Conservation (phyloP, 2,329 filamentous ascomycete species). For the Colletotrichum costaricense region DNA sequence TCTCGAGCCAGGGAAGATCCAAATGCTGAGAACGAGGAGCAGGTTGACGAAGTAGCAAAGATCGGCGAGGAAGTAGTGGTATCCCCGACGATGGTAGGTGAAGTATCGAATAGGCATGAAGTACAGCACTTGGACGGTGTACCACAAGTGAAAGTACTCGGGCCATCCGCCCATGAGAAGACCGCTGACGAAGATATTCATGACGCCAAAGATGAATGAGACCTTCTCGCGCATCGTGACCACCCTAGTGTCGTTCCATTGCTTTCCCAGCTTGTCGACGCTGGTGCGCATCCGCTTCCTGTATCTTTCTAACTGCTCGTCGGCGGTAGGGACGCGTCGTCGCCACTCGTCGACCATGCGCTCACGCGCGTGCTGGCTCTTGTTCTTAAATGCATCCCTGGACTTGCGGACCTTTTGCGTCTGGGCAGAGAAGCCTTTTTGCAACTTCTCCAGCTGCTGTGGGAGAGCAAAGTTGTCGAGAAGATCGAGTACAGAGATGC, state of each 20-base stretch:
- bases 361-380: constrained; percentile 82
- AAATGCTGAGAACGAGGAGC: constrained; percentile 82
- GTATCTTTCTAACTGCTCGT: constrained; percentile 94
- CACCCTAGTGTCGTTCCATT: constrained; percentile 90
- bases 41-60: constrained; percentile 99
- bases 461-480: constrained; percentile 93
- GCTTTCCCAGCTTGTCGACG: constrained; percentile 86
- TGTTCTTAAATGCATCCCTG: constrained; percentile 81
- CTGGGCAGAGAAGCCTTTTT: constrained; percentile 83
- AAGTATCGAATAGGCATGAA: constrained; percentile 98
- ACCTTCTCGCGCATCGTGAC: constrained; percentile 94
- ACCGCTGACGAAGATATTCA: constrained; percentile 97
- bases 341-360: constrained; percentile 95
- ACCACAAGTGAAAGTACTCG: constrained; percentile 92
- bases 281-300: constrained; percentile 86
- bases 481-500: constrained; percentile 90
- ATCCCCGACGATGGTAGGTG: constrained; percentile 90
- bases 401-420: constrained; percentile 87
- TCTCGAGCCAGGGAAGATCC: constrained; percentile 91
- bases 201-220: constrained; percentile 93
- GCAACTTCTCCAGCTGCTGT: constrained; percentile 90
- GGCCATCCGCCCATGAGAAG: constrained; percentile 91
- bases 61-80: constrained; percentile 97
- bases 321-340: constrained; percentile 84
- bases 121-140: constrained; percentile 86